These are phyloP conservation scores for Stylosanthes scabra DNA, from an alignment of 331 rosid species.

Conservation along the genomic window DNA sequence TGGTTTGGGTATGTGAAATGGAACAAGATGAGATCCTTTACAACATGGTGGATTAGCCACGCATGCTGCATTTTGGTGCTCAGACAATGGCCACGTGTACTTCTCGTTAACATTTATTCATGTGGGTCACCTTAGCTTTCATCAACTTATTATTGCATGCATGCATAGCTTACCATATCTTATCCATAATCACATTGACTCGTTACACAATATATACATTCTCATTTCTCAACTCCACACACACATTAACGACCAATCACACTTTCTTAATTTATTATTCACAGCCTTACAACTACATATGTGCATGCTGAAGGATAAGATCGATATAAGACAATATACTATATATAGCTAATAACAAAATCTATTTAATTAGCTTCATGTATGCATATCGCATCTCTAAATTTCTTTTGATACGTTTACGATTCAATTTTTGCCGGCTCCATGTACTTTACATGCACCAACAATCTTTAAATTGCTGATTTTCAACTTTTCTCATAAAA, in stretches of 20 bases:
- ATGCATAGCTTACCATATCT: not conserved
- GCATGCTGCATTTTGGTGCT: slow-evolving; percentile 34
- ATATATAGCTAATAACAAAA: not conserved
- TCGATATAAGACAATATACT: too few relatives aligned
- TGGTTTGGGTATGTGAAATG: not conserved
- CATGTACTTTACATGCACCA: too few relatives aligned
- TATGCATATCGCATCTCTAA: too few relatives aligned
- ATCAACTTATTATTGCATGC: not conserved
- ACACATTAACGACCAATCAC: not conserved
- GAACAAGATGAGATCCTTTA: slow-evolving; percentile 9
- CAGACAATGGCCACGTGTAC: slow-evolving; percentile 49
- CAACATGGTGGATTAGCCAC: slow-evolving; percentile 43
- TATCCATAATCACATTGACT: slow-evolving; percentile 7
- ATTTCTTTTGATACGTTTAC: too few relatives aligned
- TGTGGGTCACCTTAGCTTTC: not conserved
- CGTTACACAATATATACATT: not conserved
- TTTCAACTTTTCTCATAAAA: too few relatives aligned
- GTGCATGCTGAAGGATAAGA: not conserved
- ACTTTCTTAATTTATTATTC: not conserved
- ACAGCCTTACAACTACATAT: not conserved
- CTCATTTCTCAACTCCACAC: not conserved
- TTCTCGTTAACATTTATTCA: not conserved
- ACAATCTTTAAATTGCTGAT: too few relatives aligned
- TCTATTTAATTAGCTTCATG: not conserved
- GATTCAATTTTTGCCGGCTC: too few relatives aligned